phyloP scores from a whole-genome alignment of 495 filamentous ascomycete genomes.

The Podospora tetraspora region DNA sequence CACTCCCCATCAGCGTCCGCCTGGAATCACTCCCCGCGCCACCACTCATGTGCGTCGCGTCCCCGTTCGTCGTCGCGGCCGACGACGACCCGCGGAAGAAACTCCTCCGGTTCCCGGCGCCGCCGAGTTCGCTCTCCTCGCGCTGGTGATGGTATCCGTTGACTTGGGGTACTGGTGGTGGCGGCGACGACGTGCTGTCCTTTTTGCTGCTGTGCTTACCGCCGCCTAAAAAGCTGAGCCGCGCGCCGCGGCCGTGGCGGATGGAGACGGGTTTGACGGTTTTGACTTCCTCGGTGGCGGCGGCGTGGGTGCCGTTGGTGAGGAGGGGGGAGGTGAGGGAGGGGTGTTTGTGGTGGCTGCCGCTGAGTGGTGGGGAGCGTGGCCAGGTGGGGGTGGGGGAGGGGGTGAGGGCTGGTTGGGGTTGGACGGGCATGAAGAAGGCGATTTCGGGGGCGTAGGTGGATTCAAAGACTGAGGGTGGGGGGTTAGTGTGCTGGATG shows the following conservation, averaged over 20 bases:
- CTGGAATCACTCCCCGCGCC: not conserved
- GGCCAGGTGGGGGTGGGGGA: slow-evolving; percentile 42
- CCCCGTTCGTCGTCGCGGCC: slow-evolving; percentile 17
- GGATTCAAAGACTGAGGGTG: slow-evolving; percentile 48
- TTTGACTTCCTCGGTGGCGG: slow-evolving; percentile 38
- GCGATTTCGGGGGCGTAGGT: slow-evolving; percentile 60
- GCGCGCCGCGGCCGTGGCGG: slow-evolving; percentile 39
- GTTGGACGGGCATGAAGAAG: slow-evolving; percentile 43
- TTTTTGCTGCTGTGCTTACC: slow-evolving; percentile 34
- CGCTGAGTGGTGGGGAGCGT: slow-evolving; percentile 30
- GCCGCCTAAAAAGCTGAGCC: slow-evolving; percentile 45
- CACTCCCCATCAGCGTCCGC: slow-evolving; percentile 12
- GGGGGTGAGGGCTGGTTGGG: slow-evolving; percentile 28
- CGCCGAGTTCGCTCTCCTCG: slow-evolving; percentile 4
- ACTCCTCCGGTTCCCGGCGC: slow-evolving; percentile 25
- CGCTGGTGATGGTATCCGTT: slow-evolving; percentile 22
- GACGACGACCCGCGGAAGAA: slow-evolving; percentile 27
- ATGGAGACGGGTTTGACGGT: slow-evolving; percentile 34
- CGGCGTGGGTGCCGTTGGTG: slow-evolving; percentile 27
- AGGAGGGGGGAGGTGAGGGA: slow-evolving; percentile 15
- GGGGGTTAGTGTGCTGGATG: not conserved
- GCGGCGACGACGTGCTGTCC: not conserved
- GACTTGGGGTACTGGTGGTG: slow-evolving; percentile 4
- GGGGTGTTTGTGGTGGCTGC: slow-evolving; percentile 20
- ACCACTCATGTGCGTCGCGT: not conserved